A percentile compares a stretch with the other conserved stretches of the same genome.
Evolutionary conservation across 2,329 filamentous ascomycete genomes (phyloP).

Genomic region (Phialophora expanda): DNA sequence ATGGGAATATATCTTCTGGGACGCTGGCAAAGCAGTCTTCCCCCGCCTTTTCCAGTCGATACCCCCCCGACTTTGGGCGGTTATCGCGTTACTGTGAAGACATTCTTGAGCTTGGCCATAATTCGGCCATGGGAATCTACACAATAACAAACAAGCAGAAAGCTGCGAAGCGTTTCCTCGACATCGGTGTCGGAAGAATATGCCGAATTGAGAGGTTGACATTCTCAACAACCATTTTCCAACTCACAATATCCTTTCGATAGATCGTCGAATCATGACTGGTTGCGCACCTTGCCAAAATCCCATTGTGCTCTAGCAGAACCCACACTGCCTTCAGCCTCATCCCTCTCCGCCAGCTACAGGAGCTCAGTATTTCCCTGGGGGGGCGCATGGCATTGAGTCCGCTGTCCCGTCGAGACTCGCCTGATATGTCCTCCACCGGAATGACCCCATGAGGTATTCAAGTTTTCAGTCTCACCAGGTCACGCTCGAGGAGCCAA

Average conservation of each 20-base stretch:
- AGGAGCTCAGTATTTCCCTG: neutral
- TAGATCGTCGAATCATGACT: neutral
- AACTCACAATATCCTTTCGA: neutral
- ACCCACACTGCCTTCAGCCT: neutral
- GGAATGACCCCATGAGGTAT: neutral
- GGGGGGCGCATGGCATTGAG: neutral
- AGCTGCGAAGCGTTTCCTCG: neutral
- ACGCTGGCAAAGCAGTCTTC: neutral
- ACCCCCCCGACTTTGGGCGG: no score
- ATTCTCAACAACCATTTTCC: neutral
- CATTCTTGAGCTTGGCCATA: no score
- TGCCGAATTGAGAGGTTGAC: neutral
- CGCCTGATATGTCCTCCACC: neutral
- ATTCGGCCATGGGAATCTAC: no score
- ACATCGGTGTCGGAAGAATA: neutral
- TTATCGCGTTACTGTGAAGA: no score
- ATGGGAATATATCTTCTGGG: neutral
- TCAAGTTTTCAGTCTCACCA: neutral
- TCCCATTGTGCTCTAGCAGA: neutral
- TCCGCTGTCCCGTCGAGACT: neutral
- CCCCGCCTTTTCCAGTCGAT: no score
- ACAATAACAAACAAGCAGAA: no score
- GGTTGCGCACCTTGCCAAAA: neutral
- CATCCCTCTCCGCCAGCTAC: neutral
- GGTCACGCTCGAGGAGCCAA: neutral